phyloP scores from a whole-genome alignment of 148 eudicot genomes.

The Chenopodium suecicum region DNA sequence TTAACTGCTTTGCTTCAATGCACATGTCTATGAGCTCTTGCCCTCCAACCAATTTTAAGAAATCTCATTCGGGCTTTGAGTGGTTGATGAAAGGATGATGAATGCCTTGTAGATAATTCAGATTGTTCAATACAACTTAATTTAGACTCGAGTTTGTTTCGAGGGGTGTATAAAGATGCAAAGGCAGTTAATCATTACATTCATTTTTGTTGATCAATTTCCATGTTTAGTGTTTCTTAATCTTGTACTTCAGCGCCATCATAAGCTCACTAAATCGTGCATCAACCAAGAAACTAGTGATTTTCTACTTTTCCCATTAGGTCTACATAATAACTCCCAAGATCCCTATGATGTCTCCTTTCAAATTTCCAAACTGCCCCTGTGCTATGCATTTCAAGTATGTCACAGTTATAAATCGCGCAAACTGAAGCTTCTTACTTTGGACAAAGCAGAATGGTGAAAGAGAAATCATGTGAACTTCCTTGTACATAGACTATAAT shows the following conservation, averaged over 20 bases:
- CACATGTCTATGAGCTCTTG: not conserved
- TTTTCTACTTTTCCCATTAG: not conserved
- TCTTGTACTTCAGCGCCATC: not conserved
- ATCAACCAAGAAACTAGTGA: not conserved
- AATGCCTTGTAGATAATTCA: slow-evolving; percentile 26
- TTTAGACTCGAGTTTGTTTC: not conserved
- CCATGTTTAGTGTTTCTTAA: not conserved
- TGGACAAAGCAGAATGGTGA: not conserved
- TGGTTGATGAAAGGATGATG: slow-evolving; percentile 10
- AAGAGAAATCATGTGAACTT: not conserved
- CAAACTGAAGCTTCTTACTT: not conserved
- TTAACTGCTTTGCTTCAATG: slow-evolving; percentile 7
- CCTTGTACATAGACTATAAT: not conserved
- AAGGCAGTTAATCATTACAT: not conserved
- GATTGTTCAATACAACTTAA: not conserved
- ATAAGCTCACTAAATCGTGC: not conserved
- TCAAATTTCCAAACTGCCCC: not conserved
- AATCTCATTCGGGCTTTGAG: slow-evolving; percentile 11
- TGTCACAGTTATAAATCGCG: not conserved
- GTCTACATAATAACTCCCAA: not conserved
- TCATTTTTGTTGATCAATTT: not conserved
- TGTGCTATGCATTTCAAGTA: not conserved
- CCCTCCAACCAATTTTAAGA: not conserved
- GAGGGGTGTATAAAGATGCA: slow-evolving; percentile 11
- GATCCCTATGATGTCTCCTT: not conserved